These are phyloP conservation scores for Chiua virens DNA, from an alignment of 768 basidiomycete species.

Conservation along the genomic window DNA sequence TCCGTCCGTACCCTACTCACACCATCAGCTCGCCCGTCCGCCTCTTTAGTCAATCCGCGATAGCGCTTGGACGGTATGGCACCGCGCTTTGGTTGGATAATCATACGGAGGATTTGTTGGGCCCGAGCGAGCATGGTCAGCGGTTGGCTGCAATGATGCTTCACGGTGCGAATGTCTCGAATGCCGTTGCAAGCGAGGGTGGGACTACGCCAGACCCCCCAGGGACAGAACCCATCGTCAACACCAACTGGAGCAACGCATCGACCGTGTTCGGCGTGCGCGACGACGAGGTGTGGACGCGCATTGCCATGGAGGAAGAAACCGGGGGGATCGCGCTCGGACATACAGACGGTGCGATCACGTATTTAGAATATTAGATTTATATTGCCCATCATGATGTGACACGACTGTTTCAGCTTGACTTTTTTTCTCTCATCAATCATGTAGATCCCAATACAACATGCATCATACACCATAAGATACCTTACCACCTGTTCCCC, in stretches of 20 bases:
- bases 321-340: conserved; percentile 39
- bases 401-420: too few relatives aligned
- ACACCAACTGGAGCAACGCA: not conserved
- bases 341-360: conserved; percentile 44
- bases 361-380: conserved; percentile 53
- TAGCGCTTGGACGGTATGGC: conserved; percentile 56
- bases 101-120: conserved; percentile 52
- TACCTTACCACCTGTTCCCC: not conserved
- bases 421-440: too few relatives aligned
- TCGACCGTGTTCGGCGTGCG: conserved; percentile 46
- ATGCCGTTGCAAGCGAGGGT: too few relatives aligned
- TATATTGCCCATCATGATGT: too few relatives aligned
- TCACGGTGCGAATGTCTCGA: not conserved
- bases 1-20: conserved; percentile 34
- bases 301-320: conserved; percentile 39
- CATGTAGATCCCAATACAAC: not conserved
- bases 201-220: not conserved
- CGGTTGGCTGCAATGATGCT: conserved; percentile 50
- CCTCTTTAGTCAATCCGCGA: conserved; percentile 53
- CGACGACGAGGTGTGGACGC: conserved; percentile 50
- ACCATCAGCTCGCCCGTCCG: conserved; percentile 56
- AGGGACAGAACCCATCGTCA: not conserved
- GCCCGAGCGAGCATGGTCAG: conserved; percentile 51
- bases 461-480: not conserved
- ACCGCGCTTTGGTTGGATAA: conserved; percentile 69